A percentile compares a stretch with the other conserved stretches of the same genome.
These are phyloP conservation scores for Ramichloridium luteum DNA, from an alignment of 2,329 filamentous ascomycete genomes.

Conservation along the genomic window DNA sequence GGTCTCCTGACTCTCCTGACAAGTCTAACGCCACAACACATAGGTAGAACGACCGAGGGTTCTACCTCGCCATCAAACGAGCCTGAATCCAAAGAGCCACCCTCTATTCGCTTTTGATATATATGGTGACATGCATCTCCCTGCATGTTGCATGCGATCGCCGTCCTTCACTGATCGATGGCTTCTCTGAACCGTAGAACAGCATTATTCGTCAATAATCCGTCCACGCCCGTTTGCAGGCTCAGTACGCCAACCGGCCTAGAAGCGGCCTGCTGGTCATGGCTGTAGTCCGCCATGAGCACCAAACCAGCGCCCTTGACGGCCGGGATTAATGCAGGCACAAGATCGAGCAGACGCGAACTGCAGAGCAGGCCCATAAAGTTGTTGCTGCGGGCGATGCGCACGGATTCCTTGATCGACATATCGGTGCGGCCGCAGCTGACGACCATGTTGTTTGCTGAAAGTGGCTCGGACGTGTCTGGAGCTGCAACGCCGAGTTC, in stretches of 20 bases:
- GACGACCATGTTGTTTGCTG: constrained; percentile 26
- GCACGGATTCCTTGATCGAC: constrained; percentile 88
- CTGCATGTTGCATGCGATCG: too few species aligned
- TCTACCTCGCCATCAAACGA: too few species aligned
- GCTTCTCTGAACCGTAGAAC: constrained; percentile 88
- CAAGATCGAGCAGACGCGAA: constrained; percentile 76
- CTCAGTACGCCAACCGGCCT: constrained; percentile 38
- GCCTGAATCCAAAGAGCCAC: too few species aligned
- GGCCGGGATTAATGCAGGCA: constrained; percentile 79
- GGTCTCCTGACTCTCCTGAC: too few species aligned
- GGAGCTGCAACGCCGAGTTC: constrained; percentile 44
- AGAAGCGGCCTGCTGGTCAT: constrained; percentile 24
- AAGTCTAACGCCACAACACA: too few species aligned
- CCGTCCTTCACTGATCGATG: constrained; percentile 44
- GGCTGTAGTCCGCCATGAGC: constrained; percentile 69
- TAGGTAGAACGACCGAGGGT: too few species aligned
- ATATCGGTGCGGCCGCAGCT: constrained; percentile 61
- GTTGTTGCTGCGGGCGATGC: constrained; percentile 89
- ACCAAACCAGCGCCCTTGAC: constrained; percentile 92
- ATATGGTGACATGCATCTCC: too few species aligned
- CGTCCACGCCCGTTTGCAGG: constrained; percentile 73
- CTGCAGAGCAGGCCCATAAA: constrained; percentile 95
- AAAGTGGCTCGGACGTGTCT: constrained; percentile 3
- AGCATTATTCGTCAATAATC: constrained; percentile 71
- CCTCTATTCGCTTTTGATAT: too few species aligned